Evolutionary conservation across 1,284 basidiomycete genomes (phyloP).

Genomic region (Melampsora abietis-canadensis): DNA sequence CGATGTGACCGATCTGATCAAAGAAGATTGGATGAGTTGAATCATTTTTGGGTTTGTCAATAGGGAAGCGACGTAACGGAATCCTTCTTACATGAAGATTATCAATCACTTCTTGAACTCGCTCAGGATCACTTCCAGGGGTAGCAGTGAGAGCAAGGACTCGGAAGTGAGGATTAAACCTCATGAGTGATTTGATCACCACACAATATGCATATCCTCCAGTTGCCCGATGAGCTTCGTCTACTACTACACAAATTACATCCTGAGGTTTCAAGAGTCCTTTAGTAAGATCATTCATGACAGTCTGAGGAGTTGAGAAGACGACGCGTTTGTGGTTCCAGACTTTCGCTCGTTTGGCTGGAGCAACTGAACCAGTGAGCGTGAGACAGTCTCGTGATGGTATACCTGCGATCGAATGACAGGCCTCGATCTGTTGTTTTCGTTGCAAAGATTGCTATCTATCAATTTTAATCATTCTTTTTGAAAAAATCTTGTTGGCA

Average conservation of each 20-base stretch:
- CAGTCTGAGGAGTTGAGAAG: conserved; percentile 96
- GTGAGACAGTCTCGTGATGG: conserved; percentile 81
- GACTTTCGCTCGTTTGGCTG: conserved; percentile 54
- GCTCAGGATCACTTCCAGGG: conserved; percentile 78
- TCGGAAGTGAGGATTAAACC: conserved; percentile 88
- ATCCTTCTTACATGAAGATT: conserved; percentile 65
- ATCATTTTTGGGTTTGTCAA: background rate
- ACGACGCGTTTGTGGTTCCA: conserved; percentile 86
- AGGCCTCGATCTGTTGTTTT: conserved; percentile 69
- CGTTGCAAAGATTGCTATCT: background rate
- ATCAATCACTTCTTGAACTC: conserved; percentile 87
- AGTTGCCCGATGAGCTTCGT: conserved; percentile 92
- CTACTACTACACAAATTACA: conserved; percentile 77
- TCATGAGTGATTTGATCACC: conserved; percentile 83
- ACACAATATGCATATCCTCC: conserved; percentile 91
- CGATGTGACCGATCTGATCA: conserved; percentile 76
- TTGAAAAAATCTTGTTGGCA: background rate
- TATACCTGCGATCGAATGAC: conserved; percentile 89
- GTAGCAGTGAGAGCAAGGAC: conserved; percentile 92
- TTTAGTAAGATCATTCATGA: conserved; percentile 77
- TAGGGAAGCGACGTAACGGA: background rate
- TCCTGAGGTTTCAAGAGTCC: conserved; percentile 73
- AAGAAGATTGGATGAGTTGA: background rate
- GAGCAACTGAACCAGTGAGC: conserved; percentile 70
- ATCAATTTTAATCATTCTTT: background rate